These are phyloP conservation scores for Tothia fuscella DNA, from an alignment of 2,329 filamentous ascomycete species.

Conservation along the genomic window DNA sequence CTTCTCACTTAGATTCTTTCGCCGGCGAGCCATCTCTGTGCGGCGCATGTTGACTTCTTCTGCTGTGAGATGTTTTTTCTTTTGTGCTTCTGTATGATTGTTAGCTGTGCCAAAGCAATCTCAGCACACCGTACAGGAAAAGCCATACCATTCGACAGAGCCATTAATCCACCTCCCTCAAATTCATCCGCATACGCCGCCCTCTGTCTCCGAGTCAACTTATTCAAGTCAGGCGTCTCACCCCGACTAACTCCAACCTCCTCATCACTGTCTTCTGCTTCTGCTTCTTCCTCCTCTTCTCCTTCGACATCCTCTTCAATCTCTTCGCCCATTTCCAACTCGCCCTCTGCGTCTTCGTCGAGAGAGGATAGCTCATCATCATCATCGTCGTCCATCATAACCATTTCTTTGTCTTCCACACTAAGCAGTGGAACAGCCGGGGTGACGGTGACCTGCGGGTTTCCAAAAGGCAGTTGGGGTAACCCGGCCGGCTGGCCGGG, in stretches of 20 bases:
- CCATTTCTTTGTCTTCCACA: conserved; percentile 40
- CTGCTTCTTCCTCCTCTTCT: conserved; percentile 16
- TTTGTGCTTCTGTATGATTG: conserved; percentile 45
- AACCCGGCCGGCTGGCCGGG: conserved; percentile 14
- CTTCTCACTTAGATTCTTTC: conserved; percentile 65
- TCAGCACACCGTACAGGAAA: conserved; percentile 10
- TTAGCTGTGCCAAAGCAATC: neutral
- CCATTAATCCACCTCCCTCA: conserved; percentile 33
- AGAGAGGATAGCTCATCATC: conserved; percentile 31
- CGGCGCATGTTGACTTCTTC: conserved; percentile 63
- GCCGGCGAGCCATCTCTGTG: conserved; percentile 59
- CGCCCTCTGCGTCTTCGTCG: conserved; percentile 34
- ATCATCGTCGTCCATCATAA: conserved; percentile 35
- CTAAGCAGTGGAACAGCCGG: conserved; percentile 22
- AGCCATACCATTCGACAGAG: conserved; percentile 42
- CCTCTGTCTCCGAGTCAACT: conserved; percentile 57
- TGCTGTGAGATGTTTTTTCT: conserved; percentile 60
- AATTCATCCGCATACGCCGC: conserved; percentile 44
- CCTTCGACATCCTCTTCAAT: conserved; percentile 25
- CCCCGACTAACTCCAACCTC: conserved; percentile 41
- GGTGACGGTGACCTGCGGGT: conserved; percentile 23
- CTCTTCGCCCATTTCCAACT: conserved; percentile 27
- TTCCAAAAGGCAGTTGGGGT: conserved; percentile 21
- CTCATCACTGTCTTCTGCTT: conserved; percentile 33
- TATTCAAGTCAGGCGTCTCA: conserved; percentile 51